These are phyloP conservation scores for Salvia sclarea DNA, from an alignment of 305 asterid genomes.

Conservation along the genomic window DNA sequence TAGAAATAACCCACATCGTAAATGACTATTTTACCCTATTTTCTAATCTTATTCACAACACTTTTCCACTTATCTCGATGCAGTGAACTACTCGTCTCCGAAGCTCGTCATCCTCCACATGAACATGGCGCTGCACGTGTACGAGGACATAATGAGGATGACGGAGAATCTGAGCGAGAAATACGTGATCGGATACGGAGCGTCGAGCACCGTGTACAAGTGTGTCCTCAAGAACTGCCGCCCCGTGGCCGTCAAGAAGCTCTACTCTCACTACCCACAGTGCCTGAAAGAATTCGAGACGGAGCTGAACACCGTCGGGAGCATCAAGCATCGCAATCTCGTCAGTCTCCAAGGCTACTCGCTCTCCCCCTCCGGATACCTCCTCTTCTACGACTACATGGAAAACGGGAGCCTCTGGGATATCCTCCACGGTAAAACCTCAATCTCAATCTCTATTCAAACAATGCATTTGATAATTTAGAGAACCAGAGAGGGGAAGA, in stretches of 20 bases:
- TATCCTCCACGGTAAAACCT: conserved; percentile 91
- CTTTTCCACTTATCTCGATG: too few species aligned
- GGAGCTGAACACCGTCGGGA: conserved; percentile 88
- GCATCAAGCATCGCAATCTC: conserved; percentile 91
- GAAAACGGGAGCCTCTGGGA: conserved; percentile 99
- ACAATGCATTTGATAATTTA: too few species aligned
- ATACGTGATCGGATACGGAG: conserved; percentile 85
- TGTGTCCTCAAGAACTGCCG: conserved; percentile 89
- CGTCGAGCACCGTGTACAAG: conserved; percentile 93
- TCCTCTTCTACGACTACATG: conserved; percentile 93
- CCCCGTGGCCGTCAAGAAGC: conserved; percentile 95
- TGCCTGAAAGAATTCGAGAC: conserved; percentile 89
- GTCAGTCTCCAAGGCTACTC: conserved; percentile 95
- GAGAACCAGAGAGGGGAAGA: too few species aligned
- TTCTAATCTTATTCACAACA: too few species aligned
- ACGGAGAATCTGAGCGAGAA: conserved; percentile 95
- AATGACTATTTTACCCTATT: too few species aligned
- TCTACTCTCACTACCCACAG: conserved; percentile 79
- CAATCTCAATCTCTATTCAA: too few species aligned
- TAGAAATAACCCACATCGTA: too few species aligned
- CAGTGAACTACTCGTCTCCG: conserved; percentile 48
- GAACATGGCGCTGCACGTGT: conserved; percentile 98
- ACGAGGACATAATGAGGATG: conserved; percentile 96
- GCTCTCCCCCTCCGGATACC: conserved; percentile 79
- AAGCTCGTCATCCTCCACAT: conserved; percentile 93